phyloP scores from a whole-genome alignment of 2,329 filamentous ascomycete genomes.

The Pseudogymnoascus sp. region DNA sequence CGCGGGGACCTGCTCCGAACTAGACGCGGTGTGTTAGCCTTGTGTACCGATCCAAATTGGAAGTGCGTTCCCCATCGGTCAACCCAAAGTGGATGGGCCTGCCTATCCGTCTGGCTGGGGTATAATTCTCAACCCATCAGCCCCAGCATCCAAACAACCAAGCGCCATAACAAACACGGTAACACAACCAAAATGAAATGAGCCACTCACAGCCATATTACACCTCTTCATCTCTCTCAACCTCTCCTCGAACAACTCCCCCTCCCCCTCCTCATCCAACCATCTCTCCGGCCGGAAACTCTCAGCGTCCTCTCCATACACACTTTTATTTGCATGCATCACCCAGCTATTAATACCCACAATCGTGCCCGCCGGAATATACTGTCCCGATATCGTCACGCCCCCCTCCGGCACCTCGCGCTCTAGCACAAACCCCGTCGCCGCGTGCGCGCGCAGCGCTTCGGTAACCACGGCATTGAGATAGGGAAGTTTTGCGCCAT shows the following conservation, averaged over 20 bases:
- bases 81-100: not conserved
- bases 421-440: constrained; percentile 35
- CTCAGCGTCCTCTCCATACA: constrained; percentile 32
- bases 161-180: not conserved
- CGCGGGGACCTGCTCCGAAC: constrained; percentile 26
- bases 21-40: not conserved
- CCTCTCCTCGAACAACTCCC: not conserved
- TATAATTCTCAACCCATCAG: too few species aligned
- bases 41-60: not conserved
- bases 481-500: constrained; percentile 32
- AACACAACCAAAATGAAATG: not conserved
- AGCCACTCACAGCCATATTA: constrained; percentile 2
- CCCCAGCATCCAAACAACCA: too few species aligned
- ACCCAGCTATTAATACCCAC: constrained; percentile 34
- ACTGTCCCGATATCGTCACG: constrained; percentile 20
- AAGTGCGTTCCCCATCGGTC: not conserved
- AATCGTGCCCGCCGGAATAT: constrained; percentile 25
- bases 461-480: constrained; percentile 42
- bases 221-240: constrained; percentile 6
- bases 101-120: too few species aligned
- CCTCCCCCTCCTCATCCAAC: constrained; percentile 25
- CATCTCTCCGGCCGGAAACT: constrained; percentile 37
- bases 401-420: constrained; percentile 32
- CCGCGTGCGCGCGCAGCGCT: constrained; percentile 37
- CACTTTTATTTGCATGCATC: constrained; percentile 26